Base-by-base conservation (phyloP, 345 rosid genomes). In the Moringa oleifera region DNA sequence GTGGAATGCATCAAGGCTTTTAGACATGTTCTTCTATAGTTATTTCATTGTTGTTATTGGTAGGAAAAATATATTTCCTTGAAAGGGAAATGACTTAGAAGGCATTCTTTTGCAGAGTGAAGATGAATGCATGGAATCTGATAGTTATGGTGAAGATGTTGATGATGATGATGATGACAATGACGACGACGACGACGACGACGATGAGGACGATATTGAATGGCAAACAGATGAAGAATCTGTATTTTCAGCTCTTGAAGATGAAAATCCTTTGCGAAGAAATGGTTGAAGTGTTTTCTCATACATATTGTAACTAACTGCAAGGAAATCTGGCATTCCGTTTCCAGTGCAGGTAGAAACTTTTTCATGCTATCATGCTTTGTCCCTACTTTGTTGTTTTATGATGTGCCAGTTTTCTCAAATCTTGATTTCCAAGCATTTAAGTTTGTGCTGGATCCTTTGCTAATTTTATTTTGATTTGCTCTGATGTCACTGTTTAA, bases 71-170 rank as follows among this genome's bases (percentile, higher is more conserved):
- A 62, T 22, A 65, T 64, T 19, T 62, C 68, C 21, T 68, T 24
- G 46, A 55, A 24, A 62, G 58, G 63, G 58, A 68, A 75, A 8
- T 73, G 63, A 67, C 62, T 53, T 53, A 24, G 52, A 41, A 71
- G 70, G 65, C 51, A 31, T 25, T 62, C 36, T 17, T 45, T 5
- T 77, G 63, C 79, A 92, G 85, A 81, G 77, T n/a, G 82, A 83
- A 58, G 88, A 82, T 68, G 75, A 74, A 1, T 50, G 0, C 10
- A n/a, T 62, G n/a, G 72, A 7, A 19, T 74, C 78, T 55, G 74
- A 69, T 18, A 57, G 25, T 17, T 75, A 59, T 17, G 70, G 57
- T 16, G 70, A 64, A 16, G 75, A 59, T 18, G 76, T 79, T 1
- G 68, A 69, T 10, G 82, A 72, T 0, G 70, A 76, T 0, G 75